Evolutionary conservation across 1,139 yeast genomes (phyloP), one percentile per base, ranked within the genome.

Genomic region (Kurtzmaniella natalensis): DNA sequence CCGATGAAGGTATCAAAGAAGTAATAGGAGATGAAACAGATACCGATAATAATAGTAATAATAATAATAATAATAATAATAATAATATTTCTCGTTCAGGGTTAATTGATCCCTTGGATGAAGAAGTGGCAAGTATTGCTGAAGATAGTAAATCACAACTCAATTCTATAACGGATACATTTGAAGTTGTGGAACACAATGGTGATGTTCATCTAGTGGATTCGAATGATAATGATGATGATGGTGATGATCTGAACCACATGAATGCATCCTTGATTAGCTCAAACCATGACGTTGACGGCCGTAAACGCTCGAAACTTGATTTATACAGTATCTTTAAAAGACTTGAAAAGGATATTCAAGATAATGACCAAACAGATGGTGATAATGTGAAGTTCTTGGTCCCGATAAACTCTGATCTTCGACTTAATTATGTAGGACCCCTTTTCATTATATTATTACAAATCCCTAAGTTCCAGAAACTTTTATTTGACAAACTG

Each of bases 381-480:
- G n/a, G n/a, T n/a, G n/a, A n/a, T n/a, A 23, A 17, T 35, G 8
- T 23, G 9, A 23, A 23, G 16, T 16, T 23, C 14, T n/a, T 23
- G 14, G 14, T 23, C 15, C 26, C 26, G 5, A 7, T 23, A 11
- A 16, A 23, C 4, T 23, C 26, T 13, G 26, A 10, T 11, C 16
- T 11, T 3, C 26, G 13, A 5, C 26, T 23, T 16, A 58, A 60
- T 42, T 55, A 48, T 37, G 36, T 58, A 17, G 37, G 55, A 2
- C 63, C 66, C 1, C 35, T 60, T 7, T 27, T 60, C 18, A 41
- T 52, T 6, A 45, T 55, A 4, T 37, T 61, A 22, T 38, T 55
- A 7, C 65, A 59, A 39, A 36, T 57, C 6, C 43, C 40, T n/a
- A 43, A 46, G 30, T 50, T 61, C 32, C 45, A 40, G 19, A 11